phyloP scores from a whole-genome alignment of 1,139 yeast genomes.

The Pneumocystis oryctolagi region DNA sequence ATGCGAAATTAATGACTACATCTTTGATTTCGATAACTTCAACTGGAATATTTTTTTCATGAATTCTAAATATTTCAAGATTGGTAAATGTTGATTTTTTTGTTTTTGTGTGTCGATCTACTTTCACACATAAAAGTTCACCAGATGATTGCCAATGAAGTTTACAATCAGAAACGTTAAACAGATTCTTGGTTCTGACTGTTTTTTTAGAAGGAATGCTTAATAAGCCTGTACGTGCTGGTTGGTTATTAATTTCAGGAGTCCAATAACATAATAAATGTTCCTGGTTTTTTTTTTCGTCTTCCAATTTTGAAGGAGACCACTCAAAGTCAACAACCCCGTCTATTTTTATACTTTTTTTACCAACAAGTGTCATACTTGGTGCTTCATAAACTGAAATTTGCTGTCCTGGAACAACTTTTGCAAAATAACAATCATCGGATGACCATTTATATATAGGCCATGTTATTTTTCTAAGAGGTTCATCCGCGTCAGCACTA shows the following conservation, averaged over 20 bases:
- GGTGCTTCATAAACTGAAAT: constrained; percentile 69
- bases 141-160: constrained; percentile 92
- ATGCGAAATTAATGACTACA: constrained; percentile 71
- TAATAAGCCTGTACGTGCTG: constrained; percentile 88
- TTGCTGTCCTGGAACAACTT: constrained; percentile 79
- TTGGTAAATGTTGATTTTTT: constrained; percentile 84
- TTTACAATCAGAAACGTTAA: constrained; percentile 84
- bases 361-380: constrained; percentile 64
- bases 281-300: constrained; percentile 39
- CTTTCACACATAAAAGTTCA: constrained; percentile 77
- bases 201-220: constrained; percentile 73
- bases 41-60: constrained; percentile 84
- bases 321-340: constrained; percentile 87
- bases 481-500: constrained; percentile 15
- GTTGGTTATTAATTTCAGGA: constrained; percentile 81
- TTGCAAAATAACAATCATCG: constrained; percentile 88
- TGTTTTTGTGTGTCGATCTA: constrained; percentile 80
- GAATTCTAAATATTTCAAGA: constrained; percentile 77
- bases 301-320: constrained; percentile 75
- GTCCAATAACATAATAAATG: constrained; percentile 88
- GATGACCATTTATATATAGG: constrained; percentile 94
- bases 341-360: constrained; percentile 69
- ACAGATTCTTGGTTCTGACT: constrained; percentile 79
- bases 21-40: constrained; percentile 90
- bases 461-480: constrained; percentile 56